phyloP scores from a whole-genome alignment of 495 filamentous ascomycete species.

The Cetradonia linearis region DNA sequence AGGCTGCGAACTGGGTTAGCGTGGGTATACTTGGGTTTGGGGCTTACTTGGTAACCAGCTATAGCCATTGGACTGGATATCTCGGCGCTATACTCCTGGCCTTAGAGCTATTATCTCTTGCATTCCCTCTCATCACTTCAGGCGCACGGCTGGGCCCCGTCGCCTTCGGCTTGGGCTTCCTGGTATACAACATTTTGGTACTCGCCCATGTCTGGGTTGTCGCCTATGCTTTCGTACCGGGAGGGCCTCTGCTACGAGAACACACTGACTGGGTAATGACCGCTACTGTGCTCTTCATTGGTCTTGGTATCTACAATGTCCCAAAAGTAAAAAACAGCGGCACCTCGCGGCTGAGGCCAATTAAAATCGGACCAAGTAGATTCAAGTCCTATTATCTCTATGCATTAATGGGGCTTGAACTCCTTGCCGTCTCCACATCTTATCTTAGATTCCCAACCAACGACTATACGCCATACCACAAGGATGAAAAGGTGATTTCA shows the following conservation, averaged over 20 bases:
- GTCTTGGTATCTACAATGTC: slow-evolving; percentile 72
- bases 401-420: slow-evolving; percentile 59
- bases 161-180: slow-evolving; percentile 73
- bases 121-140: slow-evolving; percentile 63
- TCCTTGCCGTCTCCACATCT: slow-evolving; percentile 69
- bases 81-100: slow-evolving; percentile 70
- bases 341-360: slow-evolving; percentile 14
- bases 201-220: slow-evolving; percentile 98
- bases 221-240: slow-evolving; percentile 98
- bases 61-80: slow-evolving; percentile 79
- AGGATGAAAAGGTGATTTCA: slow-evolving; percentile 74
- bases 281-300: slow-evolving; percentile 72
- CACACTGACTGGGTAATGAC: slow-evolving; percentile 93
- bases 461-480: slow-evolving; percentile 83
- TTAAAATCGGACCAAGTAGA: slow-evolving; percentile 42
- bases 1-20: slow-evolving; percentile 70
- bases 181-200: slow-evolving; percentile 82
- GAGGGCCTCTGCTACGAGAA: slow-evolving; percentile 84
- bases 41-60: slow-evolving; percentile 69
- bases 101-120: slow-evolving; percentile 71
- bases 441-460: slow-evolving; percentile 93
- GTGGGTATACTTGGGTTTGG: slow-evolving; percentile 70
- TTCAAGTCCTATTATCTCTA: slow-evolving; percentile 64
- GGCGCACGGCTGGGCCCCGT: slow-evolving; percentile 67
- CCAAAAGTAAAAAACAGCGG: slow-evolving; percentile 31